Evolutionary conservation across 257 asterid genomes (phyloP).

Genomic region (Plantago major): DNA sequence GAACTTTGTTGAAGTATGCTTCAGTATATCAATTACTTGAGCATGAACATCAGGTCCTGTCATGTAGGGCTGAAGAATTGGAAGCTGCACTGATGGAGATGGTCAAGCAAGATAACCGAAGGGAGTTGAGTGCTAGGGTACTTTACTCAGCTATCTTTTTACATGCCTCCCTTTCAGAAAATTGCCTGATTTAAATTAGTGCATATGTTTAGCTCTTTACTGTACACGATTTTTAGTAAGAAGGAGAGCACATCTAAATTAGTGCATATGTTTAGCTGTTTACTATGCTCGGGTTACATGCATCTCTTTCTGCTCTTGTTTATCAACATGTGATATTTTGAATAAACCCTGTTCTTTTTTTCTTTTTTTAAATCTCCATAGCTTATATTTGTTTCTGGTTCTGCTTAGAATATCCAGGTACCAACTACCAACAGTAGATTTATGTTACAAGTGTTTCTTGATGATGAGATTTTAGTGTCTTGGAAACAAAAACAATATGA

Average conservation of each 20-base stretch:
- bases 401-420: too few species aligned
- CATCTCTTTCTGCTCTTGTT: background rate
- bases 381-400: too few species aligned
- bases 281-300: too few species aligned
- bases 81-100: slow-evolving; percentile 91
- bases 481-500: background rate
- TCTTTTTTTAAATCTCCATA: too few species aligned
- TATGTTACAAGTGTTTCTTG: too few species aligned
- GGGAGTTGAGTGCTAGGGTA: slow-evolving; percentile 85
- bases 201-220: too few species aligned
- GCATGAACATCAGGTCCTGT: slow-evolving; percentile 15
- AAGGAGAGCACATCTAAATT: background rate
- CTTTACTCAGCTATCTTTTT: slow-evolving; percentile 18
- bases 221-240: too few species aligned
- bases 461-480: too few species aligned
- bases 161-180: background rate
- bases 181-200: too few species aligned
- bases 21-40: background rate
- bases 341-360: too few species aligned
- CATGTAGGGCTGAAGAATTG: slow-evolving; percentile 78
- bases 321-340: background rate
- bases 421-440: too few species aligned
- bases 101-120: slow-evolving; percentile 77
- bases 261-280: too few species aligned
- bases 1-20: slow-evolving; percentile 4